phyloP scores from a whole-genome alignment of 2,329 filamentous ascomycete species.

The Chaetomiaceae sp. region DNA sequence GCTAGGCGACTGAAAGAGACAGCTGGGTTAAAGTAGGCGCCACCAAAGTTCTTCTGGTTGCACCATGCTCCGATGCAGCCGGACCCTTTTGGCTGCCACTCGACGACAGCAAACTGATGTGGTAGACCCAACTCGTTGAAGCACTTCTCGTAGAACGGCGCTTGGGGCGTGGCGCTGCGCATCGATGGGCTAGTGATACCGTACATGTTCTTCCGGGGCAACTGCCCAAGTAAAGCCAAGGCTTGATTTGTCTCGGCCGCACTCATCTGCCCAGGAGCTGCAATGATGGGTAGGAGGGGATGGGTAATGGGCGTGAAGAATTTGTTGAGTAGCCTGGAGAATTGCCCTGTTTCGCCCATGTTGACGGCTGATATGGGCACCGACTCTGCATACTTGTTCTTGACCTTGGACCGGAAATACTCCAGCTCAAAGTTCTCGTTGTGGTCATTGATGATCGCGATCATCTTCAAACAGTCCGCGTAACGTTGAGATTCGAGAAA shows the following conservation, averaged over 20 bases:
- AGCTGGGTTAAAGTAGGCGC: constrained; percentile 74
- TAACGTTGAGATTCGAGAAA: constrained; percentile 70
- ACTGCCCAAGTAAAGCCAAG: constrained; percentile 71
- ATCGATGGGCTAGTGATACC: constrained; percentile 69
- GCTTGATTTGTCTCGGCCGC: constrained; percentile 81
- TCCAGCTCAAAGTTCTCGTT: constrained; percentile 89
- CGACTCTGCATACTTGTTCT: constrained; percentile 60
- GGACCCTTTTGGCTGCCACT: constrained; percentile 61
- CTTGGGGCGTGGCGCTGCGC: constrained; percentile 62
- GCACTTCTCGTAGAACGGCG: constrained; percentile 81
- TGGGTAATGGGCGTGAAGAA: constrained; percentile 88
- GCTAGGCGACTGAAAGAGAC: constrained; percentile 59
- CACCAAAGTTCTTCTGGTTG: constrained; percentile 71
- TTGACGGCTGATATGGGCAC: constrained; percentile 80
- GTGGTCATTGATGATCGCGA: constrained; percentile 73
- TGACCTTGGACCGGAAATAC: constrained; percentile 77
- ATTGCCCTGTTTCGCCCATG: constrained; percentile 81
- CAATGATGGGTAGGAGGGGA: constrained; percentile 75
- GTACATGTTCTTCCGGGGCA: constrained; percentile 75
- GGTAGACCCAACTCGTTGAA: constrained; percentile 82
- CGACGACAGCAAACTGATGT: constrained; percentile 71
- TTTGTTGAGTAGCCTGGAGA: constrained; percentile 78
- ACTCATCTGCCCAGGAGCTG: constrained; percentile 79
- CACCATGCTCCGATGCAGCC: constrained; percentile 68
- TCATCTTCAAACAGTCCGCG: constrained; percentile 88